Evolutionary conservation across 768 basidiomycete species (phyloP).

Genomic region (Holtermannia corniformis): DNA sequence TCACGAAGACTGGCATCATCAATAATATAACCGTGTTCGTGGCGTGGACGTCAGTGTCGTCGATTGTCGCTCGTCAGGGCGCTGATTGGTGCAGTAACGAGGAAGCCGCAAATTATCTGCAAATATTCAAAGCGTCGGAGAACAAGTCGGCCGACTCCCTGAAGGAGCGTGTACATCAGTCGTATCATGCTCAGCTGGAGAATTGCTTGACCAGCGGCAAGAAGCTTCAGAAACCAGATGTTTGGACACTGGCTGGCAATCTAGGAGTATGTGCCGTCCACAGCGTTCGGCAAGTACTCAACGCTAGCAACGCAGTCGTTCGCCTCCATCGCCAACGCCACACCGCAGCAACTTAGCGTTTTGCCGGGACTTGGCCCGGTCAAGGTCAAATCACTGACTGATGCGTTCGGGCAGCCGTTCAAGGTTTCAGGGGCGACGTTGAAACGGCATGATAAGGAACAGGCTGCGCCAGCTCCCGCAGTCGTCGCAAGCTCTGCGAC

Average conservation of each 20-base stretch:
- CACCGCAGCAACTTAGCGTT: constrained; percentile 62
- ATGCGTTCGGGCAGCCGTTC: constrained; percentile 84
- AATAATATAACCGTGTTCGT: constrained; percentile 89
- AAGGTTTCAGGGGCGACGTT: constrained; percentile 27
- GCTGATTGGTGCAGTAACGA: constrained; percentile 52
- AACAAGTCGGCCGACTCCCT: constrained; percentile 87
- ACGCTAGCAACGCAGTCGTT: constrained; percentile 56
- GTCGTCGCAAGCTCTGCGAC: not conserved
- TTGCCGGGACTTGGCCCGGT: constrained; percentile 90
- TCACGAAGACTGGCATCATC: constrained; percentile 84
- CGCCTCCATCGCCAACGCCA: constrained; percentile 64
- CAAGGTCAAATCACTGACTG: constrained; percentile 82
- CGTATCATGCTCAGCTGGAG: constrained; percentile 70
- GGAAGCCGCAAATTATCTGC: constrained; percentile 84
- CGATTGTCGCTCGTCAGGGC: not conserved
- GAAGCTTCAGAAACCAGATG: constrained; percentile 96
- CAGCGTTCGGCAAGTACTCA: not conserved
- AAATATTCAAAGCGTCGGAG: constrained; percentile 86
- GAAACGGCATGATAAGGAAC: not conserved
- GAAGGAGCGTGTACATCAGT: constrained; percentile 87
- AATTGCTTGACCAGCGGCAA: constrained; percentile 75
- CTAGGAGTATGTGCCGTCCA: constrained; percentile 60
- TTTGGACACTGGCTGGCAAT: constrained; percentile 80
- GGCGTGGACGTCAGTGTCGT: constrained; percentile 65
- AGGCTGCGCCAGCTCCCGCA: not conserved